Conservation (phyloP, 1,139 yeast genomes). For the Lodderomyces jiufengensis region DNA sequence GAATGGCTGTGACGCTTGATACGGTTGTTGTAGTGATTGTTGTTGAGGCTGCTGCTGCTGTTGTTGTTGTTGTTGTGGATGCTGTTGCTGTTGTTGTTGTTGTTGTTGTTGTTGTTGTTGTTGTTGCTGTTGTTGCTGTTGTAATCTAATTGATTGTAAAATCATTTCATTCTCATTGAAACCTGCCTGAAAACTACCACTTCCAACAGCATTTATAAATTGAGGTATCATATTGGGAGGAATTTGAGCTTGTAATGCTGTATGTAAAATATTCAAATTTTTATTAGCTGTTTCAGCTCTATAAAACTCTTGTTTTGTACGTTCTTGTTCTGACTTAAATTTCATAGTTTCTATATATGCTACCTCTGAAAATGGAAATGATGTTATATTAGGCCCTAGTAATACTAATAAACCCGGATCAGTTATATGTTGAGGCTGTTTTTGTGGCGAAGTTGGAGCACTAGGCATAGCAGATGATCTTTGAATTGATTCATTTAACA, state of each 20-base stretch:
- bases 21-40: conserved; percentile 4
- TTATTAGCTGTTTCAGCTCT: conserved; percentile 60
- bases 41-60: conserved; percentile 5
- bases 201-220: conserved; percentile 20
- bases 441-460: conserved; percentile 6
- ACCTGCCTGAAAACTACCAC: no score
- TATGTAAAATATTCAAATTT: conserved; percentile 58
- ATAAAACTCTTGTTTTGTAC: conserved; percentile 78
- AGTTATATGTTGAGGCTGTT: not conserved
- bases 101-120: conserved; percentile 8
- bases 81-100: conserved; percentile 9
- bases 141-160: no score
- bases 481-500: conserved; percentile 8
- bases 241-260: conserved; percentile 60
- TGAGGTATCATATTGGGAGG: conserved; percentile 68
- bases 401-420: conserved; percentile 28
- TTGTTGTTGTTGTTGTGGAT: conserved; percentile 5
- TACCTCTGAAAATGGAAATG: conserved; percentile 61
- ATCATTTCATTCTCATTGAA: no score
- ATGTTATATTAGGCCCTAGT: conserved; percentile 50
- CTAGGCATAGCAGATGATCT: conserved; percentile 3
- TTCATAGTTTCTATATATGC: conserved; percentile 62
- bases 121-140: conserved; percentile 5
- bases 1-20: not conserved
- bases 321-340: conserved; percentile 72